Base-by-base conservation (phyloP, 106 monocot genomes). In the Dactylorhiza incarnata region DNA sequence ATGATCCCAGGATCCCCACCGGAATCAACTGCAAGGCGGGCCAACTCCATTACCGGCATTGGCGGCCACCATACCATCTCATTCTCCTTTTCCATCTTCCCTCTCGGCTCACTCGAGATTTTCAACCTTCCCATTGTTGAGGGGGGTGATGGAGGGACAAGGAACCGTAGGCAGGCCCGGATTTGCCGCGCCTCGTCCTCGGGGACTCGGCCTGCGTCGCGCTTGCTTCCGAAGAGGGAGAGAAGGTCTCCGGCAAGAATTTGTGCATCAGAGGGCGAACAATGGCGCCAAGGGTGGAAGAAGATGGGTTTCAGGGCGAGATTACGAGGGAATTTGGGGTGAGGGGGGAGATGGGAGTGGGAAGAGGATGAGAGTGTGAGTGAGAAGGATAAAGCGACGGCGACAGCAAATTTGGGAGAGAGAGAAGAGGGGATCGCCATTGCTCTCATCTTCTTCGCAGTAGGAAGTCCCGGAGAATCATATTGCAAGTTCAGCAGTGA, bases 61-160 rank as follows among this genome's bases (percentile, higher is more conserved):
- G 99, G 94, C 45, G 99, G 99, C 94, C 94, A 92, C 87, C 84
- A 76, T 13, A 99, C 87, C 86, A 83, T 78, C 37, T 78, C 83
- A 37, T 84, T 82, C 19, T 81, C 81, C 8, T 81, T 78, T 58
- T 17, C 11, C 7, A 67, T 58, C 37, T 82, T 48, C 3, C 78
- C 62, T 45, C 69, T 77, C 11, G 20, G 49, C 45, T 49, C 7
- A 7, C 20, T 51, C 19, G 50, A 67, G n/a, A 77, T 17, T 76
- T 74, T 48, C 76, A 15, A 15, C 50, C 51, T 69, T 53, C 51
- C 46, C 44, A 29, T 75, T 9, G 68, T 15, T 5, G 22, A 14
- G 6, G 45, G 12, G 47, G 80, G 81, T 6, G 45, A 7, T 71
- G 83, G 85, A 14, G 90, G 85, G 74, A 86, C 90, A 56, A 96